Evolutionary conservation across 257 asterid species (phyloP).

Genomic region (Penstemon barbatus): DNA sequence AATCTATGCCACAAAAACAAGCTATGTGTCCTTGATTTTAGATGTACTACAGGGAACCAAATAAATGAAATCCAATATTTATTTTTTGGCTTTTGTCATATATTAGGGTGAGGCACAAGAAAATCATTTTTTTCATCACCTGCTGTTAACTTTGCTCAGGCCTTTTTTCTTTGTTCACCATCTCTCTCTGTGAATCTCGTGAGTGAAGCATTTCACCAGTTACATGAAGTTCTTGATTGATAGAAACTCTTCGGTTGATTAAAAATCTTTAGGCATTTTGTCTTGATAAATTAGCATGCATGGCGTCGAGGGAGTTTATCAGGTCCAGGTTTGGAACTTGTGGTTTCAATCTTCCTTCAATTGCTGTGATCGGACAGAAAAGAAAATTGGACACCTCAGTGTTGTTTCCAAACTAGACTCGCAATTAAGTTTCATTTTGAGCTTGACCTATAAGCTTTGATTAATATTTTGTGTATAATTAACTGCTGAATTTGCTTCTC

Average conservation of each 20-base stretch:
- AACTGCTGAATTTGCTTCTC: neutral
- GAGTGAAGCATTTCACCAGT: neutral
- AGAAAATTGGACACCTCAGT: neutral
- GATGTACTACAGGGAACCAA: neutral
- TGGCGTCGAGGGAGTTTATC: neutral
- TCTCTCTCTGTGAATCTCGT: neutral
- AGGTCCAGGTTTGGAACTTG: neutral
- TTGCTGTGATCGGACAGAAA: neutral
- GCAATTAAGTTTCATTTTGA: neutral
- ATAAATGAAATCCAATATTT: neutral
- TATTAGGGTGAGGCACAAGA: neutral
- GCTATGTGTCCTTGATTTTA: slow-evolving; percentile 8
- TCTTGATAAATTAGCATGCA: neutral
- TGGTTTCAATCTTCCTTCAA: neutral
- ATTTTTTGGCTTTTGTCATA: neutral
- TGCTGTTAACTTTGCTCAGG: neutral
- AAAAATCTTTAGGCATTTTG: no score
- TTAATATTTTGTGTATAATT: neutral
- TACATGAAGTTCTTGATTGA: neutral
- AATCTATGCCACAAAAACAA: slow-evolving; percentile 7
- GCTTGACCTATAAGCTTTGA: neutral
- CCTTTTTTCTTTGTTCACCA: neutral
- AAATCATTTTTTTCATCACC: neutral
- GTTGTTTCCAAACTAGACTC: neutral
- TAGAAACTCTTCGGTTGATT: neutral